phyloP scores from a whole-genome alignment of 768 basidiomycete species.

The Neoboletus brunneissimus region DNA sequence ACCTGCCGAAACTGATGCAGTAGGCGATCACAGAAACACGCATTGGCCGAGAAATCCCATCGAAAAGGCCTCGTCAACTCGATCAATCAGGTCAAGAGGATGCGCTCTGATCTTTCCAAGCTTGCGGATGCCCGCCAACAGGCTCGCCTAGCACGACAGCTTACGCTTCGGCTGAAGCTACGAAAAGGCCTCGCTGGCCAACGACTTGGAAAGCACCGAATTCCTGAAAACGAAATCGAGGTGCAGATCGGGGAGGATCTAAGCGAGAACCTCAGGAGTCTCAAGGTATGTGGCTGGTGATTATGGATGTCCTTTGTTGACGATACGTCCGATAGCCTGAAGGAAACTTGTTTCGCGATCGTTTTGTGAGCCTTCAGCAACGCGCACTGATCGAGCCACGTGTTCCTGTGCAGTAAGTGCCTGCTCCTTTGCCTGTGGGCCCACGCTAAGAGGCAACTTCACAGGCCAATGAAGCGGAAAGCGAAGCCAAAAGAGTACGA shows the following conservation, averaged over 20 bases:
- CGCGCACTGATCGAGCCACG: conserved; percentile 86
- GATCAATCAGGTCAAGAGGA: conserved; percentile 51
- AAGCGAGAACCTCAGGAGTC: conserved; percentile 73
- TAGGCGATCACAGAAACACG: conserved; percentile 50
- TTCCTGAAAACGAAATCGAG: conserved; percentile 64
- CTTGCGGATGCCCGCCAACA: conserved; percentile 38
- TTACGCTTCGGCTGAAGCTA: conserved; percentile 47
- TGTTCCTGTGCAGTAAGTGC: conserved; percentile 62
- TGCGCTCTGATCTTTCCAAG: conserved; percentile 46
- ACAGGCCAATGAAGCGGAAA: conserved; percentile 33
- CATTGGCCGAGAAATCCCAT: conserved; percentile 54
- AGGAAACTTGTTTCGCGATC: conserved; percentile 89
- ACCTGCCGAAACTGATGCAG: neutral
- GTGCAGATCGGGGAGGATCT: conserved; percentile 92
- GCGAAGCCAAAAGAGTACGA: conserved; percentile 63
- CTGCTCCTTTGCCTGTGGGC: conserved; percentile 23
- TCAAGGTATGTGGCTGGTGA: conserved; percentile 60
- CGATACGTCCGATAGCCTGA: conserved; percentile 58
- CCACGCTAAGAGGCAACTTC: neutral
- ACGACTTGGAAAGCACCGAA: conserved; percentile 75
- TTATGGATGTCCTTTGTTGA: neutral
- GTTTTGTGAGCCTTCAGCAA: conserved; percentile 85
- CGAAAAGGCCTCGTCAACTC: conserved; percentile 60
- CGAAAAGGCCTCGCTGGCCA: conserved; percentile 68
- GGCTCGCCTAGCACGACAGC: conserved; percentile 37